A percentile compares a stretch with the other conserved stretches of the same genome.
Conservation (phyloP, 805 yeast genomes). For the Ogataea neopini region DNA sequence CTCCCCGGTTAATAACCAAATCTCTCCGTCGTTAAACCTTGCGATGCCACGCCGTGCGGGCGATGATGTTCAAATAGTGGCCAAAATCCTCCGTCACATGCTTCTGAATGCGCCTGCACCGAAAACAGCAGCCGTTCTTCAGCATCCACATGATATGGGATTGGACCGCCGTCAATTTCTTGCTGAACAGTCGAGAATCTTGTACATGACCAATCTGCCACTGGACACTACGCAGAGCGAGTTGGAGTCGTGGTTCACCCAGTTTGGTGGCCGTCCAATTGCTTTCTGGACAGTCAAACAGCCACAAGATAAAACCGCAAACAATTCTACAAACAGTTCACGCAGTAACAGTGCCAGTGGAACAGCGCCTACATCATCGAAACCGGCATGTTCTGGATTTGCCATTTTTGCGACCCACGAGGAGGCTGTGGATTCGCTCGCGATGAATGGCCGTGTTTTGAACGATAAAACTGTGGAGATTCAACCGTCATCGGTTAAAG, state of each 20-base stretch:
- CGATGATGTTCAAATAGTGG: constrained; percentile 47
- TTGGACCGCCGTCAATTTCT: constrained; percentile 69
- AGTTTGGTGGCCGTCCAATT: constrained; percentile 80
- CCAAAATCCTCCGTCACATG: constrained; percentile 48
- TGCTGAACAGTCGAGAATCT: constrained; percentile 72
- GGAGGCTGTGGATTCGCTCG: constrained; percentile 76
- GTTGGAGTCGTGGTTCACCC: constrained; percentile 87
- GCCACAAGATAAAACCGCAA: constrained; percentile 1
- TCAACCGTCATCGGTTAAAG: constrained; percentile 78
- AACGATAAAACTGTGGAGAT: constrained; percentile 79
- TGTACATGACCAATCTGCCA: constrained; percentile 79
- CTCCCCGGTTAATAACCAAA: constrained; percentile 17
- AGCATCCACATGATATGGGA: constrained; percentile 75
- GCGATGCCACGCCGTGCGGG: constrained; percentile 43
- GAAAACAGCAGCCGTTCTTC: constrained; percentile 54
- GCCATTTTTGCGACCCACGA: constrained; percentile 84
- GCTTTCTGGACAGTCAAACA: constrained; percentile 77
- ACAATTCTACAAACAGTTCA: constrained; percentile 14
- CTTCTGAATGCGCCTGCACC: constrained; percentile 43
- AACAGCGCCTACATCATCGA: constrained; percentile 46
- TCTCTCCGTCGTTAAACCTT: constrained; percentile 20
- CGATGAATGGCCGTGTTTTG: constrained; percentile 73
- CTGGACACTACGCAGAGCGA: constrained; percentile 88
- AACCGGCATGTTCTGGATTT: constrained; percentile 68
- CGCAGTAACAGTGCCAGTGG: constrained; percentile 18